phyloP scores from a whole-genome alignment of 106 monocot genomes.

The Dendrobium nobile region DNA sequence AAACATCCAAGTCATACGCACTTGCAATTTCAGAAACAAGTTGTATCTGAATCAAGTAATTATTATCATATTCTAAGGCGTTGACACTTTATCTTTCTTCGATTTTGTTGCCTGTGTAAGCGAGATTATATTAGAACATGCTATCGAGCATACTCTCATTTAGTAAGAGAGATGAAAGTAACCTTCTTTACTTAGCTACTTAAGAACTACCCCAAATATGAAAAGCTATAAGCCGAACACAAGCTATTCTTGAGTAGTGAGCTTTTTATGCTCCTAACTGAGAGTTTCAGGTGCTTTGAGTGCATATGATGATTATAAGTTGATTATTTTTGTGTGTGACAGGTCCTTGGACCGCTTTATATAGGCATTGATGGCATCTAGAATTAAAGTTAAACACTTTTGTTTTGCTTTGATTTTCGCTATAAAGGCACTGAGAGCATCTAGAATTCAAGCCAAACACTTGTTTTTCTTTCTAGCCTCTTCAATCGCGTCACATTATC shows the following conservation, averaged over 20 bases:
- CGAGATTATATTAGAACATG: neutral
- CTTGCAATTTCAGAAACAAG: too few species aligned
- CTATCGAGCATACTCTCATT: neutral
- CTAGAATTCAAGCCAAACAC: too few species aligned
- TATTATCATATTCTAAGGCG: neutral
- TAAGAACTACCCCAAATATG: neutral
- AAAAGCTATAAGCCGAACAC: neutral
- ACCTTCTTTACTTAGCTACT: neutral
- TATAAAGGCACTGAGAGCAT: too few species aligned
- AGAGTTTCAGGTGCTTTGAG: neutral
- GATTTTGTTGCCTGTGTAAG: too few species aligned
- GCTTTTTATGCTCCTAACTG: neutral
- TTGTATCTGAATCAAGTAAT: too few species aligned
- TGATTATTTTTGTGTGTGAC: neutral
- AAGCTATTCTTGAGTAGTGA: neutral
- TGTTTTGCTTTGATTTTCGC: neutral
- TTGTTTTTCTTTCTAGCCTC: too few species aligned
- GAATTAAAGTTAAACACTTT: neutral
- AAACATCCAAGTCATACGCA: too few species aligned
- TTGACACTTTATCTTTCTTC: too few species aligned
- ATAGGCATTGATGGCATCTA: neutral
- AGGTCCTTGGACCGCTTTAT: too few species aligned
- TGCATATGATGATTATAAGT: neutral
- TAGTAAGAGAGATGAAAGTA: neutral
- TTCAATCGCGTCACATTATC: too few species aligned